Evolutionary conservation across 495 filamentous ascomycete genomes (phyloP).

Genomic region (Penicillium antarcticum): DNA sequence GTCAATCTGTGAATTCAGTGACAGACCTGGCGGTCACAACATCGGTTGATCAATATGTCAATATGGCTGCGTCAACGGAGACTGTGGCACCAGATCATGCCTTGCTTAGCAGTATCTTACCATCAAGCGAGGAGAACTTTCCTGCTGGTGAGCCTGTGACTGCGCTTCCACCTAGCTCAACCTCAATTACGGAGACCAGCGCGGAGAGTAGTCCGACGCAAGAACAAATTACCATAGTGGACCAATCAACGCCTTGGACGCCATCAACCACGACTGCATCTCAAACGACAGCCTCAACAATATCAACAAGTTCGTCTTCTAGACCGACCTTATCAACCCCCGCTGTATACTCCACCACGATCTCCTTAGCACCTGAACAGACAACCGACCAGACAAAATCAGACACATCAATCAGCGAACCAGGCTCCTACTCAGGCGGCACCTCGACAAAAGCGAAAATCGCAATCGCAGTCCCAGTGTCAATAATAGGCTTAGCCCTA

Average conservation of each 20-base stretch:
- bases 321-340: background rate
- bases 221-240: background rate
- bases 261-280: background rate
- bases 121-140: too few relatives aligned
- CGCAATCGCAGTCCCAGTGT: constrained; percentile 37
- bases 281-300: background rate
- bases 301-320: background rate
- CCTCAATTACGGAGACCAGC: background rate
- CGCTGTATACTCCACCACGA: background rate
- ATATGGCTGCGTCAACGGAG: too few relatives aligned
- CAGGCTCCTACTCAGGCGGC: constrained; percentile 5
- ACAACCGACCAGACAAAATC: background rate
- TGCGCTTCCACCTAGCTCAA: background rate
- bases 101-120: too few relatives aligned
- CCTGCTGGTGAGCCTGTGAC: too few relatives aligned
- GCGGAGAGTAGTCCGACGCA: background rate
- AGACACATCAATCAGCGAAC: background rate
- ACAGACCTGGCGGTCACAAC: too few relatives aligned
- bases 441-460: constrained; percentile 27
- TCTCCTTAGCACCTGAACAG: background rate
- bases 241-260: background rate
- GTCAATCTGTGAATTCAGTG: too few relatives aligned
- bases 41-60: too few relatives aligned
- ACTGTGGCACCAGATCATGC: too few relatives aligned
- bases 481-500: constrained; percentile 27